Base-by-base conservation (phyloP, 495 filamentous ascomycete genomes). In the Penicillium egyptiacum region DNA sequence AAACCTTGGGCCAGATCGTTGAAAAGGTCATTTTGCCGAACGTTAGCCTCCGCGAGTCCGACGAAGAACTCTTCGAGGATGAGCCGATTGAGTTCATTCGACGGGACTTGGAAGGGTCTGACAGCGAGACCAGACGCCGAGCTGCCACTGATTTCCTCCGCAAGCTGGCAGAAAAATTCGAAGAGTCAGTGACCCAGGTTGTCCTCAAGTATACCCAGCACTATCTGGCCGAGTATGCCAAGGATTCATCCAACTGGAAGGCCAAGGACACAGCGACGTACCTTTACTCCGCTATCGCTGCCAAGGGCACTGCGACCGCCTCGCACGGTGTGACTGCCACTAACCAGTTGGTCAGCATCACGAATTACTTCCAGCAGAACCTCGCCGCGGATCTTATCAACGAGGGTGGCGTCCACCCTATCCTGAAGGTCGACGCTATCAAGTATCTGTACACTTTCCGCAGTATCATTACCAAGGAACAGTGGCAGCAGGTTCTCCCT, bases 61-160 rank as follows among this genome's bases (percentile, higher is more conserved):
- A 99, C 56, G 85, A 96, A 57, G 95, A 99, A 68, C 79, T 96
- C 35, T 96, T 98, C 61, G 95, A 98, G 68, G 95, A 99, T 64
- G 95, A 99, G 69, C 95, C 95, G 3, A 97, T 99, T 68, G 95
- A 99, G 69, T 99, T 96, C 72, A 98, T 98, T 65, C 81, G 95
- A 50, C 85, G 91, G 58, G 93, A 99, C 70, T 81, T 99, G 16
- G 95, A 99, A 71, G 95, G 95, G 20, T 96, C 92, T 1, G 95
- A 98, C 67, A 91, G 87, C 50, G 95, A 98, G 60, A 98, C 95
- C 5, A 79, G 95, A 60, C 82, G 95, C 56, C 81, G 93, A 64
- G 91, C 92, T 46, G 91, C 95, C 3, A 98, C 93, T 3, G 92
- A 97, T 70, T 98, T 99, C 74, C 73, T 98, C 44, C 82, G 89